Percentiles rank a stretch among this genome's conserved stretches.
Evolutionary conservation across 2,329 filamentous ascomycete genomes (phyloP).

Genomic region (Didymella glomerata): DNA sequence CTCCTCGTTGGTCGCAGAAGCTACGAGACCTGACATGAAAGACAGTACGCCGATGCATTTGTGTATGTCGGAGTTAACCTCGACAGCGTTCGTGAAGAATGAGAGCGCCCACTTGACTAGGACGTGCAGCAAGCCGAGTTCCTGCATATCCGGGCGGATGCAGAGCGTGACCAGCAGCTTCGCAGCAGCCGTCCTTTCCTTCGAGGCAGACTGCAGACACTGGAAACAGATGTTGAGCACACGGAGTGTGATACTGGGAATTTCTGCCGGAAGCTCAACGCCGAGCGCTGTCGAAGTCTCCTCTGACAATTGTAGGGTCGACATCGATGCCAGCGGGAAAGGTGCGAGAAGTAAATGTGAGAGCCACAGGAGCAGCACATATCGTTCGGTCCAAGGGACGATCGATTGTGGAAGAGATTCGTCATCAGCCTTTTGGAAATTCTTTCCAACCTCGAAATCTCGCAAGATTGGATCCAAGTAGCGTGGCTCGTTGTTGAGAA

Average conservation of each 20-base stretch:
- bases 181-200: conserved; percentile 89
- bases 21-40: conserved; percentile 78
- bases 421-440: conserved; percentile 23
- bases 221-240: conserved; percentile 75
- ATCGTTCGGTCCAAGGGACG: conserved; percentile 81
- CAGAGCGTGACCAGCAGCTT: conserved; percentile 80
- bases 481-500: conserved; percentile 87
- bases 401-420: conserved; percentile 30
- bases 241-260: conserved; percentile 75
- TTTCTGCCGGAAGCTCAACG: conserved; percentile 64
- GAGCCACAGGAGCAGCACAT: conserved; percentile 85
- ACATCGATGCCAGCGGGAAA: conserved; percentile 90
- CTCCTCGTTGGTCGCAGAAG: conserved; percentile 76
- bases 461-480: conserved; percentile 82
- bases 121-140: conserved; percentile 71
- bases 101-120: conserved; percentile 76
- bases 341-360: conserved; percentile 69
- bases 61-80: conserved; percentile 67
- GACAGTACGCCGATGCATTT: conserved; percentile 80
- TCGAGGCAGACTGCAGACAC: conserved; percentile 78
- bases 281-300: conserved; percentile 48
- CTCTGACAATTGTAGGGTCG: conserved; percentile 54
- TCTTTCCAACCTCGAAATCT: conserved; percentile 71
- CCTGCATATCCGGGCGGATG: conserved; percentile 89
- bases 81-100: conserved; percentile 61